Conservation (phyloP, 2,329 filamentous ascomycete species). For the Aureobasidium pullulans region DNA sequence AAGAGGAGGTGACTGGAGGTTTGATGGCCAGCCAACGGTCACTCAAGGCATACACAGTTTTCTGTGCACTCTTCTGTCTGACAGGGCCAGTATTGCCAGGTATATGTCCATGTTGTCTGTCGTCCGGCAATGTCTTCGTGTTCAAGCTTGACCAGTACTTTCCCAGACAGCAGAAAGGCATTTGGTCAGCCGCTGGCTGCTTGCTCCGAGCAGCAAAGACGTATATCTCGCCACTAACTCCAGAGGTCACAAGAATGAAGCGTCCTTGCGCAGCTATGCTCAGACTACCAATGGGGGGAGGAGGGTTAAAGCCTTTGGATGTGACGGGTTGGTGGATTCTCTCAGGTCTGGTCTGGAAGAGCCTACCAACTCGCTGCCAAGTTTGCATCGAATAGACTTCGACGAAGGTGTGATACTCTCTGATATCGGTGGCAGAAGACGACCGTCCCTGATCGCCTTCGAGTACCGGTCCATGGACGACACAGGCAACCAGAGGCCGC, state of each 20-base stretch:
- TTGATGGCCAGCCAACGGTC: conserved; percentile 73
- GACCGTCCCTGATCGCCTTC: conserved; percentile 31
- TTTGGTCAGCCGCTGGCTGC: conserved; percentile 21
- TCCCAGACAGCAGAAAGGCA: conserved; percentile 60
- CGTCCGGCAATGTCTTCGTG: background rate
- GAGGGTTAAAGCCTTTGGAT: conserved; percentile 60
- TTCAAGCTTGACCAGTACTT: conserved; percentile 74
- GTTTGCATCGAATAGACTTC: conserved; percentile 80
- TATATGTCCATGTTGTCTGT: background rate
- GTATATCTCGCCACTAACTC: conserved; percentile 79
- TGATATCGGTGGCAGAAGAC: conserved; percentile 32
- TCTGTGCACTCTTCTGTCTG: background rate
- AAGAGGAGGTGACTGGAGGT: conserved; percentile 59
- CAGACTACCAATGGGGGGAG: conserved; percentile 64
- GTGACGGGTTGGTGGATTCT: conserved; percentile 49
- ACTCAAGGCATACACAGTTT: conserved; percentile 44
- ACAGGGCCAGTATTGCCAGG: background rate
- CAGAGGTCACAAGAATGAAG: conserved; percentile 68
- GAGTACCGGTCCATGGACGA: conserved; percentile 68
- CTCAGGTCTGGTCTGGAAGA: conserved; percentile 63
- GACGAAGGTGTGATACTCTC: conserved; percentile 76
- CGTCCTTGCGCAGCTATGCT: conserved; percentile 65
- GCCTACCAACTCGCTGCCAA: conserved; percentile 61
- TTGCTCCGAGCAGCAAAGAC: conserved; percentile 47
- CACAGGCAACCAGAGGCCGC: conserved; percentile 69